Percentiles rank a stretch among this genome's conserved stretches.
Evolutionary conservation across 2,329 filamentous ascomycete species (phyloP).

Genomic region (Fusarium newnesense): DNA sequence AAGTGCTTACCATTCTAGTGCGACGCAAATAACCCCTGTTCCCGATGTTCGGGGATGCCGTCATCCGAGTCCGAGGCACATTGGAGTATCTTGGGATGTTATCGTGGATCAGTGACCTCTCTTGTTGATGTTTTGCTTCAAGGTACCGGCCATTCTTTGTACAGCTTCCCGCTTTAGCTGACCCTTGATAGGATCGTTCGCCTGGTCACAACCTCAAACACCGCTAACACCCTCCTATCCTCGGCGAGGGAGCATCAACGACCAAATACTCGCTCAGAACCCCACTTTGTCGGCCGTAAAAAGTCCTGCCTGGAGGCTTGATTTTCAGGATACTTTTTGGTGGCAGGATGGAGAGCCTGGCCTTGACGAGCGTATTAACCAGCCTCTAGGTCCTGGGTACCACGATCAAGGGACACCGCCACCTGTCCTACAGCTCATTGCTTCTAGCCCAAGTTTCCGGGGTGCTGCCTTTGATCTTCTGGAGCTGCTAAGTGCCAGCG

Average conservation of each 20-base stretch:
- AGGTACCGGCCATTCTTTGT: conserved; percentile 49
- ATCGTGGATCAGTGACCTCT: conserved; percentile 58
- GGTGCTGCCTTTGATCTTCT: conserved; percentile 63
- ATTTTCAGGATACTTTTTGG: conserved; percentile 68
- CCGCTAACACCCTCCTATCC: conserved; percentile 62
- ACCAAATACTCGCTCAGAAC: conserved; percentile 60
- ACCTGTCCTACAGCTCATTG: conserved; percentile 61
- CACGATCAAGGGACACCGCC: conserved; percentile 54
- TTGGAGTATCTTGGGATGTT: conserved; percentile 63
- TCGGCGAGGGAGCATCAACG: conserved; percentile 62
- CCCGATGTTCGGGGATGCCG: conserved; percentile 55
- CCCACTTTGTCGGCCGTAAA: conserved; percentile 53
- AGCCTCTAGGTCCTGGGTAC: conserved; percentile 11
- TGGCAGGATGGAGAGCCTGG: conserved; percentile 62
- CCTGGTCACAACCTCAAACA: conserved; percentile 61
- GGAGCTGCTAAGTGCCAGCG: conserved; percentile 62
- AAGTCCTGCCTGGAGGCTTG: conserved; percentile 57
- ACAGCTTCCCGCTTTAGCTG: conserved; percentile 6
- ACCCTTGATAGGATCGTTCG: conserved; percentile 53
- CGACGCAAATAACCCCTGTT: conserved; percentile 61
- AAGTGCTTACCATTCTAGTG: conserved; percentile 53
- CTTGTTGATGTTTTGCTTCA: conserved; percentile 62
- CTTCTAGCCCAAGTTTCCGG: conserved; percentile 62
- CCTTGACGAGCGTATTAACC: conserved; percentile 37
- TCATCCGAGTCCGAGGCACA: conserved; percentile 54